A percentile compares a stretch with the other conserved stretches of the same genome.
phyloP scores from a whole-genome alignment of 768 basidiomycete species.

The Epithele typhae region DNA sequence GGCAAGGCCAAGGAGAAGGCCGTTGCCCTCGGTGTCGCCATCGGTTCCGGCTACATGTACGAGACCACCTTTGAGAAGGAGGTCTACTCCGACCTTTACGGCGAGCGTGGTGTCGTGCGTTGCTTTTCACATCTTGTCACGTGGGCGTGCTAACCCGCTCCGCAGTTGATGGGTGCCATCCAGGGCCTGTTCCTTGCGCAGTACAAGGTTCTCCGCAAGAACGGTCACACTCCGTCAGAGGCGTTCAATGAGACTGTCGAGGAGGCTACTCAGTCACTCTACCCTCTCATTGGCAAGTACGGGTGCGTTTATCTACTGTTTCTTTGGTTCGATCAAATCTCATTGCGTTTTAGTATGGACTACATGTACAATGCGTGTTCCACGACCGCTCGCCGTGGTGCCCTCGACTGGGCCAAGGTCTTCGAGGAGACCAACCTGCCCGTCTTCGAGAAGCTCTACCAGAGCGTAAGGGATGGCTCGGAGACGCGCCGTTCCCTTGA shows the following conservation, averaged over 20 bases:
- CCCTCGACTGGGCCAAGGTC: slow-evolving; percentile 97
- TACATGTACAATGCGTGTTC: slow-evolving; percentile 99
- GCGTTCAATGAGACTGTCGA: slow-evolving; percentile 99
- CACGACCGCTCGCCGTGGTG: slow-evolving; percentile 97
- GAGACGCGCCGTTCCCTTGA: slow-evolving; percentile 97
- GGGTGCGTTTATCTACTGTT: slow-evolving; percentile 61
- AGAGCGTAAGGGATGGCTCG: slow-evolving; percentile 90
- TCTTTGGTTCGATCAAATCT: too few relatives aligned
- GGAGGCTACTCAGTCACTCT: slow-evolving; percentile 98
- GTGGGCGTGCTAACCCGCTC: slow-evolving; percentile 2
- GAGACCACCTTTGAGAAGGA: slow-evolving; percentile 99
- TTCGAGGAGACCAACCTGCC: slow-evolving; percentile 94
- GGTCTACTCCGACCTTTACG: slow-evolving; percentile 98
- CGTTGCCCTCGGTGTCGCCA: slow-evolving; percentile 86
- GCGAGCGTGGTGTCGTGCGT: slow-evolving; percentile 98
- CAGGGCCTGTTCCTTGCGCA: slow-evolving; percentile 99
- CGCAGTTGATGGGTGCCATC: slow-evolving; percentile 93
- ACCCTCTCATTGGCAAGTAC: slow-evolving; percentile 93
- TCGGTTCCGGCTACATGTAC: slow-evolving; percentile 97
- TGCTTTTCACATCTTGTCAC: neutral
- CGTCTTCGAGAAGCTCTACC: slow-evolving; percentile 91
- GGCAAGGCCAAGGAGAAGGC: slow-evolving; percentile 98
- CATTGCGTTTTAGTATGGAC: slow-evolving; percentile 74
- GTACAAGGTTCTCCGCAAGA: slow-evolving; percentile 95
- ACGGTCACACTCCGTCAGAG: slow-evolving; percentile 95